A percentile compares a stretch with the other conserved stretches of the same genome.
Evolutionary conservation across 225 moss, liverwort and hornwort genomes (phyloP).

Genomic region (Marchantia polymorpha): DNA sequence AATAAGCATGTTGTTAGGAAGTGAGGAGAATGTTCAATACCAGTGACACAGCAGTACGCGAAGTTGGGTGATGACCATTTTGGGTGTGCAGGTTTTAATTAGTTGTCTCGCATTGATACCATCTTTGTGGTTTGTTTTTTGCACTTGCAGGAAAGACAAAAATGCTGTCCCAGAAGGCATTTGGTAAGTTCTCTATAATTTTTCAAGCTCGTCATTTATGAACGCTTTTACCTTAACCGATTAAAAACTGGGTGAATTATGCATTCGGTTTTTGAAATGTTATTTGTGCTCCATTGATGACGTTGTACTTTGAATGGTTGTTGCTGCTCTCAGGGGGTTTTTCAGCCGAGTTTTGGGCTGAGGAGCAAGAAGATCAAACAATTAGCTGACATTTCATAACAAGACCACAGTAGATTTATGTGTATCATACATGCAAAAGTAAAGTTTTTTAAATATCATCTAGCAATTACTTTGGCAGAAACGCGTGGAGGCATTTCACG

Average conservation of each 20-base stretch:
- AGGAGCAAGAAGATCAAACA: background rate
- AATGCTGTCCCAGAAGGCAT: conserved; percentile 26
- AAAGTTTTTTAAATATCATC: background rate
- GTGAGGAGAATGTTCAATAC: background rate
- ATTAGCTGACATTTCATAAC: background rate
- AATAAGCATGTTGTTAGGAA: background rate
- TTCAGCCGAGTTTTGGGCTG: conserved; percentile 33
- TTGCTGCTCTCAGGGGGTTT: conserved; percentile 22
- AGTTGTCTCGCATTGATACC: background rate
- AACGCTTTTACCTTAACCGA: no score
- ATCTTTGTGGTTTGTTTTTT: background rate
- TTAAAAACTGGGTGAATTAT: background rate
- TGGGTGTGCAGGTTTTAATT: background rate
- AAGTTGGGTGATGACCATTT: background rate
- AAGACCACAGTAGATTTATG: background rate
- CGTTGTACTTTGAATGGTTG: background rate
- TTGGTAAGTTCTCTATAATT: conserved; percentile 10
- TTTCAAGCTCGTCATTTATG: background rate
- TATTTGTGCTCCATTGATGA: background rate
- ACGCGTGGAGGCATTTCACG: no score
- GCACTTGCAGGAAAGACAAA: conserved; percentile 15
- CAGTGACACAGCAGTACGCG: background rate
- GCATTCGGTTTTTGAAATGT: background rate
- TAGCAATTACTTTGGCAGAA: background rate
- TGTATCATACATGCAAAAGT: background rate